Conservation (phyloP, 768 basidiomycete species). For the Amanita molliuscula region DNA sequence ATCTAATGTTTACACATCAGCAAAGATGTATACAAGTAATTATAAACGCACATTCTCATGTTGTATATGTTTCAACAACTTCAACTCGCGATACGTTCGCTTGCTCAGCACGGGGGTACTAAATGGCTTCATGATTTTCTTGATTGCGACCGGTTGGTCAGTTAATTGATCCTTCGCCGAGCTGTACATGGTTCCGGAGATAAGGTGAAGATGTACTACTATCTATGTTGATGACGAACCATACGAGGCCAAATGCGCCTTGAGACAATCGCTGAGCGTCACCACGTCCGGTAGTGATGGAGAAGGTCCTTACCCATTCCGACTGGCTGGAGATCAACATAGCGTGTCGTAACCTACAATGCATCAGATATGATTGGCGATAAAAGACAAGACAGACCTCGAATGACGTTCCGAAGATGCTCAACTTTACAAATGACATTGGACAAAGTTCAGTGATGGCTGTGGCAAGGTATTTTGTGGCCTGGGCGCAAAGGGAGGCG, state of each 20-base stretch:
- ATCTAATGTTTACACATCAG: slow-evolving; percentile 42
- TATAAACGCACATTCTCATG: slow-evolving; percentile 79
- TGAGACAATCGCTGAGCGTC: slow-evolving; percentile 8
- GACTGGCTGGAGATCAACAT: slow-evolving; percentile 98
- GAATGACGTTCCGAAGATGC: slow-evolving; percentile 97
- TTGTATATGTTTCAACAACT: slow-evolving; percentile 95
- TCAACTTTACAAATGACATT: slow-evolving; percentile 96
- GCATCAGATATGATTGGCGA: slow-evolving; percentile 10
- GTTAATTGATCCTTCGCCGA: slow-evolving; percentile 95
- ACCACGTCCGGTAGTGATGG: slow-evolving; percentile 4
- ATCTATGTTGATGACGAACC: slow-evolving; percentile 39
- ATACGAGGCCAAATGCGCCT: slow-evolving; percentile 98
- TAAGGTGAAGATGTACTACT: slow-evolving; percentile 5
- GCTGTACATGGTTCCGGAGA: slow-evolving; percentile 28
- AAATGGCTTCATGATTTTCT: slow-evolving; percentile 99
- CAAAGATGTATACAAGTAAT: neutral
- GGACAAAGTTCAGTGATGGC: slow-evolving; percentile 1
- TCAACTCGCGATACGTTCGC: slow-evolving; percentile 95
- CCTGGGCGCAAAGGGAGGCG: slow-evolving; percentile 5
- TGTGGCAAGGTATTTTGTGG: neutral
- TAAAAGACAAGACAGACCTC: slow-evolving; percentile 44
- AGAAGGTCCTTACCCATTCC: slow-evolving; percentile 77
- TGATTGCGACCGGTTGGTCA: slow-evolving; percentile 90
- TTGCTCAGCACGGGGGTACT: slow-evolving; percentile 97
- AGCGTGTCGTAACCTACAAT: slow-evolving; percentile 86